Percentiles rank a stretch among this genome's conserved stretches.
Conservation (phyloP, 2,329 filamentous ascomycete species). For the Cytospora chrysosperma region DNA sequence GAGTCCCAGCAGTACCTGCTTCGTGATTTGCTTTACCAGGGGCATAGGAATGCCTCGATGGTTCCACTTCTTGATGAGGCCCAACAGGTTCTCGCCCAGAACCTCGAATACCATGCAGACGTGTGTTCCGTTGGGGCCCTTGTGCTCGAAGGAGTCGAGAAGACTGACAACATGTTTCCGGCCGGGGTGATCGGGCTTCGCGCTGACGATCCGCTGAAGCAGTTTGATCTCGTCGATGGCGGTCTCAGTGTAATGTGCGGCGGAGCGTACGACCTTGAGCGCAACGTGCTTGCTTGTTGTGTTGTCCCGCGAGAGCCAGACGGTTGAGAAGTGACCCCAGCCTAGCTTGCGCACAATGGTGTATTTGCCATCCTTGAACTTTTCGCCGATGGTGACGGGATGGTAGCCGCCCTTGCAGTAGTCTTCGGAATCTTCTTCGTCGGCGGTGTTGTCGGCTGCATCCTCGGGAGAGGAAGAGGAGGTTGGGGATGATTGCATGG, state of each 20-base stretch:
- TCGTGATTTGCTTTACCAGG: slow-evolving; percentile 97
- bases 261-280: slow-evolving; percentile 94
- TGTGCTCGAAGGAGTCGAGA: slow-evolving; percentile 95
- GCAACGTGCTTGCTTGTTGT: slow-evolving; percentile 90
- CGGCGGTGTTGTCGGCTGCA: slow-evolving; percentile 84
- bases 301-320: slow-evolving; percentile 83
- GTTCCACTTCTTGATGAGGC: slow-evolving; percentile 97
- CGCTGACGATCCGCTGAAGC: slow-evolving; percentile 92
- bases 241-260: slow-evolving; percentile 97
- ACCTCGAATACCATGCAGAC: slow-evolving; percentile 99
- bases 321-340: slow-evolving; percentile 99
- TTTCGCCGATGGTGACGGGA: slow-evolving; percentile 89
- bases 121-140: slow-evolving; percentile 92
- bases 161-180: slow-evolving; percentile 94
- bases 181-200: slow-evolving; percentile 91
- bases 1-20: slow-evolving; percentile 91
- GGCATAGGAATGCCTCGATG: slow-evolving; percentile 95
- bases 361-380: slow-evolving; percentile 97
- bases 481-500: slow-evolving; percentile 71
- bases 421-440: slow-evolving; percentile 98
- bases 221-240: slow-evolving; percentile 99
- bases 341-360: slow-evolving; percentile 94
- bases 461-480: slow-evolving; percentile 80
- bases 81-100: slow-evolving; percentile 88
- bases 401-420: slow-evolving; percentile 99